A percentile compares a stretch with the other conserved stretches of the same genome.
Conservation (phyloP, 2,329 filamentous ascomycete species). For the Capronia epimyces region DNA sequence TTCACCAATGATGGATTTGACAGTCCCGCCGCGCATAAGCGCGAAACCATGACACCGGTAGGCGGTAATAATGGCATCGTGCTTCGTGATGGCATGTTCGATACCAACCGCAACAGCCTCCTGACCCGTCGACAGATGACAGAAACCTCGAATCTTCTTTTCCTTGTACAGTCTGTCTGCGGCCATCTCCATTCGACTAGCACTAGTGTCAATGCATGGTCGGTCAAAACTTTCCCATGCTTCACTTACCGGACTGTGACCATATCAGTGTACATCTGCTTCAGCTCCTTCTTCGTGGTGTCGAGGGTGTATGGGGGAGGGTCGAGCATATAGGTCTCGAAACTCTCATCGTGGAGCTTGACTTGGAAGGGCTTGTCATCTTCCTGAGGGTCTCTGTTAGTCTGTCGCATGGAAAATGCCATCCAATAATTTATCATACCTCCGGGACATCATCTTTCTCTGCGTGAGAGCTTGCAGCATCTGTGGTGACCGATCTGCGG, state of each 20-base stretch:
- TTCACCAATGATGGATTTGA: conserved; percentile 93
- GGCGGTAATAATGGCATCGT: conserved; percentile 92
- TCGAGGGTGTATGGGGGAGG: conserved; percentile 87
- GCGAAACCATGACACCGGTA: conserved; percentile 99
- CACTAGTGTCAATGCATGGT: conserved; percentile 1
- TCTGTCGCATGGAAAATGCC: background rate
- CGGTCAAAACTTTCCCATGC: background rate
- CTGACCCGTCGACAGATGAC: conserved; percentile 94
- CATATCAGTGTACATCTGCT: conserved; percentile 99
- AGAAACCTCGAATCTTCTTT: conserved; percentile 99
- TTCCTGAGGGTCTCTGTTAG: conserved; percentile 53
- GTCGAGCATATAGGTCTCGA: conserved; percentile 98
- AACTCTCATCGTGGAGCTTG: conserved; percentile 93
- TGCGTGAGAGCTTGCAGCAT: conserved; percentile 86
- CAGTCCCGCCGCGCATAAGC: conserved; percentile 85
- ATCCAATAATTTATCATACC: conserved; percentile 51
- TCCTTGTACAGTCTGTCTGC: conserved; percentile 99
- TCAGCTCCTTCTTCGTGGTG: conserved; percentile 95
- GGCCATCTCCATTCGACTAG: conserved; percentile 98
- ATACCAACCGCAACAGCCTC: conserved; percentile 97
- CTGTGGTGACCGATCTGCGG: conserved; percentile 80
- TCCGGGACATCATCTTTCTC: conserved; percentile 68
- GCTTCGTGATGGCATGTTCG: conserved; percentile 86
- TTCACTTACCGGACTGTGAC: conserved; percentile 74
- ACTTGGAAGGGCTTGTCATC: conserved; percentile 91